Percentiles rank a stretch among this genome's conserved stretches.
phyloP scores from a whole-genome alignment of 2,329 filamentous ascomycete species.

The Esteya vermicola region DNA sequence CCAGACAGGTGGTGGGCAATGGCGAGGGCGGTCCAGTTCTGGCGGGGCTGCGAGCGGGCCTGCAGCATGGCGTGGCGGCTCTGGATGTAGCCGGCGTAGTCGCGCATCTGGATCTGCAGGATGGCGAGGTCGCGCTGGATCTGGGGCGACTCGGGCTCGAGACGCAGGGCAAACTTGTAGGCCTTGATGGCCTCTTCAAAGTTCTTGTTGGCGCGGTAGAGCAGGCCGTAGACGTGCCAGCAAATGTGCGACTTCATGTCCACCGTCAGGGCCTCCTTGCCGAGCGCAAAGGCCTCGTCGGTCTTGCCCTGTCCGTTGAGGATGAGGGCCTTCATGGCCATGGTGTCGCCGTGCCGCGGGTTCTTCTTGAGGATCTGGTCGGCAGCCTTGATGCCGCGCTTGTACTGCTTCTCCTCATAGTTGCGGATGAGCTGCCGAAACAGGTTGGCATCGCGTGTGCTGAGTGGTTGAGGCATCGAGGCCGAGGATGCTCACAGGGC shows the following conservation, averaged over 20 bases:
- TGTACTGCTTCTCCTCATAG: constrained; percentile 98
- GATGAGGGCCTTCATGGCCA: constrained; percentile 97
- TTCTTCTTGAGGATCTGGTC: constrained; percentile 94
- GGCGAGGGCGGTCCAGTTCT: constrained; percentile 96
- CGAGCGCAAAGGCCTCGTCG: constrained; percentile 86
- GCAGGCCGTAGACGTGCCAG: constrained; percentile 95
- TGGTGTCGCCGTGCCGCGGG: constrained; percentile 92
- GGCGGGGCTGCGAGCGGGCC: constrained; percentile 63
- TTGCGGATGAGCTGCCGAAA: constrained; percentile 90
- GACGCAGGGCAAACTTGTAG: constrained; percentile 85
- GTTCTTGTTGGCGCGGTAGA: constrained; percentile 91
- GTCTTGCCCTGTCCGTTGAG: constrained; percentile 84
- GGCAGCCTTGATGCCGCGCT: constrained; percentile 80
- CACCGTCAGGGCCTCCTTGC: constrained; percentile 80
- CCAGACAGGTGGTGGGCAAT: constrained; percentile 87
- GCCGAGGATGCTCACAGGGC: too few species aligned
- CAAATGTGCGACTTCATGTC: constrained; percentile 99
- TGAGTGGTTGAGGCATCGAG: constrained; percentile 65
- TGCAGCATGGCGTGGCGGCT: constrained; percentile 82
- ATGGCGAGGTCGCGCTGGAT: constrained; percentile 90
- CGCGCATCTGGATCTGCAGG: constrained; percentile 90
- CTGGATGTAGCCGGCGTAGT: constrained; percentile 85
- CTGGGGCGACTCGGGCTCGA: constrained; percentile 88
- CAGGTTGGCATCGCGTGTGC: constrained; percentile 81
- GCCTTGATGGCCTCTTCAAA: constrained; percentile 99